Evolutionary conservation across 177 flowering plant species (phyloP), one percentile per base, ranked within the genome.

Genomic region (Tripterygium wilfordii): DNA sequence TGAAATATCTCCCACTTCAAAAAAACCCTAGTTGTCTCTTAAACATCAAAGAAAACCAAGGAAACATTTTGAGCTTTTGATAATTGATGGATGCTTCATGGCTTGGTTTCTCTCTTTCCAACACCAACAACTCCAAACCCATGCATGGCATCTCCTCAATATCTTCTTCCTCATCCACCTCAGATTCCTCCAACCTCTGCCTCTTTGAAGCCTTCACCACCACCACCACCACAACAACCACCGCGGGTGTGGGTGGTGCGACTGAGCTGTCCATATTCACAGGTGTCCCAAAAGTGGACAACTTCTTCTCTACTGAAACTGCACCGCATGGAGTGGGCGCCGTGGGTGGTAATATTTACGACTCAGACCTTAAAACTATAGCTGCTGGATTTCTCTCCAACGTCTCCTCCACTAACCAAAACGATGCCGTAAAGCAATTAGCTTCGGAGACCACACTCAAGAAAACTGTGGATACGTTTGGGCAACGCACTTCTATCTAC

Each of bases 401-500:
- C n/a, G n/a, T n/a, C n/a, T 66, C 46, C 45, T 40, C 66, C 7
- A 1, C 56, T 2, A 50, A 56, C 2, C 49, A 49, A 29, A 19
- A 53, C 2, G 60, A 29, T 8, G 17, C 41, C n/a, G n/a, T n/a
- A n/a, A n/a, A n/a, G n/a, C n/a, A n/a, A n/a, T n/a, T n/a, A n/a
- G n/a, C n/a, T n/a, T n/a, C n/a, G 1, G 70, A 58, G 24, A 37
- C 64, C 3, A 44, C 53, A 7, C 45, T 63, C 0, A 83, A 72
- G 73, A 86, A 81, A 54, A 26, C 79, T 13, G 50, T 61, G 15
- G 95, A 86, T 28, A 71, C 78, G 5, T 86, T 83, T 38, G 91
- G 95, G 30, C 95, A 86, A 36, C 78, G 95, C 22, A 86, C 95
- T 23, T 86, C 95, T n/a, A 76, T 83, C 23, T 86, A 77, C 44